Conservation (phyloP, 1,139 yeast genomes). For the Candida sanyaensis region DNA sequence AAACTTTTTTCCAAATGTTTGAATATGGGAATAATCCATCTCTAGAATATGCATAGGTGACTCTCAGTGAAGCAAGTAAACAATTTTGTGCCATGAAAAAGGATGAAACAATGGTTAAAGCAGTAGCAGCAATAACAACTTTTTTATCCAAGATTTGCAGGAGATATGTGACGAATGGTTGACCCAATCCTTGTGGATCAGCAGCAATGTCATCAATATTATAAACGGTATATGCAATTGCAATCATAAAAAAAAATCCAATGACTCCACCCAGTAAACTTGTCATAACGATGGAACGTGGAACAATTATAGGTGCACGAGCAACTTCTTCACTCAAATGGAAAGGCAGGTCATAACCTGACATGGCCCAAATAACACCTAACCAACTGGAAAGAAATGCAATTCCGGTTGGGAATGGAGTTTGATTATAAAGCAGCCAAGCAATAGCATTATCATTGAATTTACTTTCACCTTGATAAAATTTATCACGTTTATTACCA, state of each 20-base stretch:
- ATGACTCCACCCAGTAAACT: conserved; percentile 61
- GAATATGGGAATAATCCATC: conserved; percentile 71
- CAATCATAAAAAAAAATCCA: conserved; percentile 65
- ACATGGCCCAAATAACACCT: conserved; percentile 76
- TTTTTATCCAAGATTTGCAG: conserved; percentile 50
- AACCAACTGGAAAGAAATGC: conserved; percentile 61
- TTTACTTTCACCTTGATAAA: conserved; percentile 34
- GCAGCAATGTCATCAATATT: conserved; percentile 52
- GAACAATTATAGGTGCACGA: conserved; percentile 65
- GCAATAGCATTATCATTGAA: conserved; percentile 54
- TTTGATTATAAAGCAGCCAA: conserved; percentile 61
- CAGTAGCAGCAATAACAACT: conserved; percentile 54
- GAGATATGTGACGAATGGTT: conserved; percentile 63
- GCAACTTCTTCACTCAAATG: conserved; percentile 73
- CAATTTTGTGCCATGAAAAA: conserved; percentile 73
- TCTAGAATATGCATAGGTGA: conserved; percentile 68
- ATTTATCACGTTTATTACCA: conserved; percentile 47
- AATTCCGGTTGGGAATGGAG: conserved; percentile 70
- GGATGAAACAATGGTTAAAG: conserved; percentile 60
- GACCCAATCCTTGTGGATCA: conserved; percentile 57
- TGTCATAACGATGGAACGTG: conserved; percentile 66
- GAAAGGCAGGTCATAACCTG: conserved; percentile 76
- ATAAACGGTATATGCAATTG: conserved; percentile 65
- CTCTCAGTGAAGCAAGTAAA: conserved; percentile 71
- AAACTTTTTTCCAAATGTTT: conserved; percentile 53